Evolutionary conservation across 164 flowering plant genomes (phyloP), one percentile per base, ranked within the genome.

Genomic region (Stephania cephalantha): DNA sequence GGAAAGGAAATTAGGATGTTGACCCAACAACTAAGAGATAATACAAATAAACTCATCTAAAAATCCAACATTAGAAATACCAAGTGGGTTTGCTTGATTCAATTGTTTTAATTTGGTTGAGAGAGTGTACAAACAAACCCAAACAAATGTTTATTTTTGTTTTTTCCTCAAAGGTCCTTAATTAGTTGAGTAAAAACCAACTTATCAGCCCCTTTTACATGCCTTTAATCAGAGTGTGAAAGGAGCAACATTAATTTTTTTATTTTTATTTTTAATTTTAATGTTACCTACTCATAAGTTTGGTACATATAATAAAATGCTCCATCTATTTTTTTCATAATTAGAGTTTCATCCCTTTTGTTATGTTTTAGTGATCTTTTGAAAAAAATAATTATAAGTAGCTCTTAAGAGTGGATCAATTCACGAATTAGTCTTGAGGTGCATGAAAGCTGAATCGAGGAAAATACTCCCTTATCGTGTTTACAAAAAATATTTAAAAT

Each of bases 1-100:
- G 86, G 88, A 85, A 74, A 78, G 88, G 97, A 94, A 86, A 97
- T 89, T 87, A 78, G 88, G 97, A 94, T 87, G 97, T 89, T 87
- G 98, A 94, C 97, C 90, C 80, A 82, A 83, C 89, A 91, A 89
- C 91, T 77, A 88, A 81, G 82, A 76, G 92, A 92, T 92, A 87
- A 86, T 82, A 87, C 87, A 92, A 90, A 89, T 85, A 85, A 87
- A 87, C 87, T 81, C 87, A 90, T 87, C 85, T 80, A 82, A 73
- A 81, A 76, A 46, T 42, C 6, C 70, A 45, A 48, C 78, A 79
- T 75, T 77, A 50, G 71, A 75, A 77, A 76, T 74, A 77, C 65
- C 84, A 87, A 87, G 84, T 84, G 83, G 90, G 76, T 82, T 84
- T 83, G 80, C 81, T 79, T 85, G 79, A 77, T 70, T 42, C 68